These are phyloP conservation scores for Calonectria naviculata DNA, from an alignment of 2,329 filamentous ascomycete genomes.

Conservation along the genomic window DNA sequence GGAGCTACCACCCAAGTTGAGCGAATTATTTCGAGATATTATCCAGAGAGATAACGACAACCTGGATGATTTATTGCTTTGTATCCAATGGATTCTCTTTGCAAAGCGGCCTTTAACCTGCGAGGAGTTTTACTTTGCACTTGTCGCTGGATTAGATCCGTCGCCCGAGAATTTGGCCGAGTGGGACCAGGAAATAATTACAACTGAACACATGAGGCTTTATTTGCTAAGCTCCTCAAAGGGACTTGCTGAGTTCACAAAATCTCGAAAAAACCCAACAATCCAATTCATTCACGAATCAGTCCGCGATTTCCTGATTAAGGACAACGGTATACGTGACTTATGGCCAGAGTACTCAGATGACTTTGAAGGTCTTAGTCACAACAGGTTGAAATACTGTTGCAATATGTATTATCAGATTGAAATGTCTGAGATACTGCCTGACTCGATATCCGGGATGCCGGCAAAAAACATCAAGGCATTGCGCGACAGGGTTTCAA, in stretches of 20 bases:
- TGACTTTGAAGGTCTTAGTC: not conserved
- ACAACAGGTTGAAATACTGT: not conserved
- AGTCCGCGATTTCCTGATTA: not conserved
- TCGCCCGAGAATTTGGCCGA: slow-evolving; percentile 30
- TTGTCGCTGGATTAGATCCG: slow-evolving; percentile 11
- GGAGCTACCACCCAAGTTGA: slow-evolving; percentile 51
- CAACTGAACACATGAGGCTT: not conserved
- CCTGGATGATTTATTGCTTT: slow-evolving; percentile 54
- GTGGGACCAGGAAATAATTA: slow-evolving; percentile 29
- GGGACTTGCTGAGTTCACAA: not conserved
- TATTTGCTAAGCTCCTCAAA: not conserved
- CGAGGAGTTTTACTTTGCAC: slow-evolving; percentile 54
- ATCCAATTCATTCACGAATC: slow-evolving; percentile 2
- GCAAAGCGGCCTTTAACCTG: slow-evolving; percentile 54
- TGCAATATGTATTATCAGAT: not conserved
- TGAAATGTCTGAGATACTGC: not conserved
- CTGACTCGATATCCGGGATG: not conserved
- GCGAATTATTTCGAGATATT: slow-evolving; percentile 62
- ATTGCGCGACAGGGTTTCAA: not conserved
- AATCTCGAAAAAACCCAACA: not conserved
- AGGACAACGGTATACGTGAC: not conserved
- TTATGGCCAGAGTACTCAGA: not conserved
- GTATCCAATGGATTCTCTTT: slow-evolving; percentile 64
- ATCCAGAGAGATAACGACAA: slow-evolving; percentile 58
- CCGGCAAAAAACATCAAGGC: too few species aligned